Evolutionary conservation across 2,329 filamentous ascomycete genomes (phyloP).

Genomic region (Pseudonectria foliicola): DNA sequence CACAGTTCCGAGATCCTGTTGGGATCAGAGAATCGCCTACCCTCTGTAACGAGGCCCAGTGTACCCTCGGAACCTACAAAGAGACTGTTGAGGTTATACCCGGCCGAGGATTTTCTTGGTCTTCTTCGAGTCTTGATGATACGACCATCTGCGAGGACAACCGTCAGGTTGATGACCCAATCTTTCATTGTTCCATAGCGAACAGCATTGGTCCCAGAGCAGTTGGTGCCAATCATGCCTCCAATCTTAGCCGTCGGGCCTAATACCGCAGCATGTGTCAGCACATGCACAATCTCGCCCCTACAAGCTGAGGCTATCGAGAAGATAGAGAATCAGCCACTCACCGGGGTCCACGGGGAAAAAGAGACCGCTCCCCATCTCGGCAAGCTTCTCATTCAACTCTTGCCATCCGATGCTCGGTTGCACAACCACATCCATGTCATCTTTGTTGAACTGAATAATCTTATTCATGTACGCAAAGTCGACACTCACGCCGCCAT

Average conservation of each 20-base stretch:
- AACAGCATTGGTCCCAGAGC: conserved; percentile 72
- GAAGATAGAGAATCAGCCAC: not conserved
- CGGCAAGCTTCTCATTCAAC: conserved; percentile 64
- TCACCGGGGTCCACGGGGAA: conserved; percentile 83
- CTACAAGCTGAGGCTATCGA: too few relatives aligned
- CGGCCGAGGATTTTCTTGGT: conserved; percentile 74
- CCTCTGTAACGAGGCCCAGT: conserved; percentile 71
- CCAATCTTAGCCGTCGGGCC: conserved; percentile 66
- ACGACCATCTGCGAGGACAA: conserved; percentile 71
- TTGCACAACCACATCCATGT: conserved; percentile 91
- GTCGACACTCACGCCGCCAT: conserved; percentile 82
- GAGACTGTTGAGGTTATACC: conserved; percentile 73
- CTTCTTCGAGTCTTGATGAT: conserved; percentile 71
- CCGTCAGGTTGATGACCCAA: conserved; percentile 77
- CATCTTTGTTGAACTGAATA: conserved; percentile 69
- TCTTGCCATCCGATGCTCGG: conserved; percentile 90
- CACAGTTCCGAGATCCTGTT: not conserved
- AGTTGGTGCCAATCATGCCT: conserved; percentile 76
- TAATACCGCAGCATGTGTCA: conserved; percentile 11
- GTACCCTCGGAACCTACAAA: conserved; percentile 81
- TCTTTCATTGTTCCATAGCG: conserved; percentile 83
- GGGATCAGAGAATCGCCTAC: conserved; percentile 21
- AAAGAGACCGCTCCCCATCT: conserved; percentile 70
- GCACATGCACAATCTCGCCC: not conserved
- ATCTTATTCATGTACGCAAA: conserved; percentile 84